Evolutionary conservation across 192 early-diverging fungal species (phyloP), one percentile per base, ranked within the genome.

Genomic region (Podila minutissima): DNA sequence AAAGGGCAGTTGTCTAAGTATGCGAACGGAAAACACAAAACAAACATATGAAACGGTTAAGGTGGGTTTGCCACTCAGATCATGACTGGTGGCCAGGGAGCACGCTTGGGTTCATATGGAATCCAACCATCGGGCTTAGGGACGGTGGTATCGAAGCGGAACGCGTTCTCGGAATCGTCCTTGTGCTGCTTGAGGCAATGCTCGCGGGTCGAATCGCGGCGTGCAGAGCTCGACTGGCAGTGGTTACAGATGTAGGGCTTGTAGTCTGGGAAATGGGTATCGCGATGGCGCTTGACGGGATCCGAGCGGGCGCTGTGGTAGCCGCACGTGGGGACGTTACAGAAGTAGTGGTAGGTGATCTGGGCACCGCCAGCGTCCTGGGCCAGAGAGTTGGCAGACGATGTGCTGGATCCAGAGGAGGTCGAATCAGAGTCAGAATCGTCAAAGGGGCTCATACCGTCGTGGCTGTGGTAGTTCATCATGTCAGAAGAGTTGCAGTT

Each of bases 221-320:
- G 71, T 2, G 77, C 77, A 13, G 77, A 81, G 24, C 61, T 65
- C 0, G 77, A 64, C 53, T 81, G 77, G 48, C 77, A 81, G 50
- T 73, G 66, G 67, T 81, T 81, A 67, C 77, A 81, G 49, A 81
- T 81, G 62, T 73, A 81, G 10, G 77, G 77, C 62, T 81, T 81
- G 71, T 81, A 81, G 58, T 81, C 77, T 0, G 77, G 77, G 49
- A 73, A 81, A 24, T 81, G 77, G 3, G 77, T 81, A 28, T 81
- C 77, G 20, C 77, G 62, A 48, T 81, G 77, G 19, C 77, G 65
- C 65, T 81, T 81, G 55, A 81, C 77, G 22, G 77, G 77, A 28
- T 81, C 77, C 4, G 77, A 81, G 2, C 77, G 65, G 8, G 71
- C 77, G n/a, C 71, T 73, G 37, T 81, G 77, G 33, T 81, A 81